Base-by-base conservation (phyloP, 2,329 filamentous ascomycete species). In the Sordariomycetes sp. region DNA sequence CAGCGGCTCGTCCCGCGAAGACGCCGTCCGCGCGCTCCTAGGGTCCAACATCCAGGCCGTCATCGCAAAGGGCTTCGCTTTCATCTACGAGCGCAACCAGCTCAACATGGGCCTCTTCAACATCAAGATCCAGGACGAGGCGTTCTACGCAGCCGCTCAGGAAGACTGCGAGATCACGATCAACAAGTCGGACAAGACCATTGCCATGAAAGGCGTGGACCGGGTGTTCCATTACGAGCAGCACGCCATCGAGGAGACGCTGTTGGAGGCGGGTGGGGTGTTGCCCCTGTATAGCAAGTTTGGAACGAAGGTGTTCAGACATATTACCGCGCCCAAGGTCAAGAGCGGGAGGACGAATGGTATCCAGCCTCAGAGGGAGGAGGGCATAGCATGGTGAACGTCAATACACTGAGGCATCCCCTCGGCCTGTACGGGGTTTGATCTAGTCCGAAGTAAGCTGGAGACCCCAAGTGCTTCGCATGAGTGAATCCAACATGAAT, bases 21-120 rank as follows among this genome's bases (percentile, higher is more conserved):
- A 44, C 18, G 42, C 40, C 5, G 42, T 42, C 3, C 16, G 40
- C 26, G 40, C 42, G 1, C 27, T 44, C 0, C 38, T 41, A 19
- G 38, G 42, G 20, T 21, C 40, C 1, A 38, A 26, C 1, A 21
- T 41, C 2, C 38, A 42, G 12, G 40, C 40, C 7, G 40, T 44
- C 4, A 44, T 44, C 19, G 42, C 42, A 1, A 39, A 39, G 17
- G 40, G 42, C 3, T 44, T 39, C 15, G 42, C 42, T 4, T 44
- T 44, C 7, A 42, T 44, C 16, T 44, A 42, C 15, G 40, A 42
- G 23, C 32, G 40, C 12, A 42, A 42, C n/a, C 40, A 42, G 17
- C 27, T 42, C 5, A 42, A 42, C 30, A 42, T 42, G 40, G 40
- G 40, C 2, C 35, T 42, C 3, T 42, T 38, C 30, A 42, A 36